Conservation (phyloP, 139 green algal species). For the Chlorella sp. region DNA sequence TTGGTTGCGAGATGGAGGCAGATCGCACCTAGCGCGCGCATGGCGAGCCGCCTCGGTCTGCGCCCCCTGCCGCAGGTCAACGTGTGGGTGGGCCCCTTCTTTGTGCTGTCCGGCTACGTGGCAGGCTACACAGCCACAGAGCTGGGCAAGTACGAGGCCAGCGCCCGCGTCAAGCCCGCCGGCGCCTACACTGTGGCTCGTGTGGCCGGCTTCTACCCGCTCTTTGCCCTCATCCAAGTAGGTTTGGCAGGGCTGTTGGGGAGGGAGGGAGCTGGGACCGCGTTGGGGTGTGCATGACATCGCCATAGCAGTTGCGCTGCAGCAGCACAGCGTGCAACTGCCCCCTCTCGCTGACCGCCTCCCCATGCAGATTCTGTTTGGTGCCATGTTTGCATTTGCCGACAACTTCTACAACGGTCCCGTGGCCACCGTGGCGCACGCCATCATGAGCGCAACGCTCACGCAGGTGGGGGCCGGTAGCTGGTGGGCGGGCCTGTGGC, state of each 20-base stretch:
- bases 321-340: not conserved
- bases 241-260: not conserved
- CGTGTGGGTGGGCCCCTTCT: conserved; percentile 41
- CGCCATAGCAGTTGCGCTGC: not conserved
- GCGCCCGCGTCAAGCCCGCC: conserved; percentile 25
- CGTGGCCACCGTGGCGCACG: conserved; percentile 14
- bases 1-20: no score
- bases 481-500: not conserved
- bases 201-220: conserved; percentile 33
- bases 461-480: conserved; percentile 7
- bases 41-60: not conserved
- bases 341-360: not conserved
- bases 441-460: conserved; percentile 33
- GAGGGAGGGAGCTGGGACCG: not conserved
- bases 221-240: not conserved
- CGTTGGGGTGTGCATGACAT: no score
- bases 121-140: conserved; percentile 40
- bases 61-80: conserved; percentile 5
- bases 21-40: no score
- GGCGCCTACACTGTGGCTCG: conserved; percentile 24
- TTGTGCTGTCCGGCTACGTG: conserved; percentile 42
- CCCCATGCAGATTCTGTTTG: conserved; percentile 21
- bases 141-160: conserved; percentile 41
- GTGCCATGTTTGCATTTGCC: conserved; percentile 38
- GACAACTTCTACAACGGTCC: conserved; percentile 37